Evolutionary conservation across 768 basidiomycete species (phyloP).

Genomic region (Boletus sp.): DNA sequence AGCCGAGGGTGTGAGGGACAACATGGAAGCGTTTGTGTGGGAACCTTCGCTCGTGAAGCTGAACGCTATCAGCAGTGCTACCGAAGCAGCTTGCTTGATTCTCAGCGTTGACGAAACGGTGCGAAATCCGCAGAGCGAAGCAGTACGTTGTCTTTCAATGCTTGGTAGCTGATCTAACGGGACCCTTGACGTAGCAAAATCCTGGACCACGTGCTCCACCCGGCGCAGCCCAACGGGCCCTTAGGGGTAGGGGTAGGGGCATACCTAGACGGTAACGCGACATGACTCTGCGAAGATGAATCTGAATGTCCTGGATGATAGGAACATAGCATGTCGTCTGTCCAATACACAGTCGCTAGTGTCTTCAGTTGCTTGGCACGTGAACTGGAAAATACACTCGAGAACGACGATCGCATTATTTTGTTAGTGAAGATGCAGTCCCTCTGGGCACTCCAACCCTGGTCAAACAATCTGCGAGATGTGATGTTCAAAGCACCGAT

Average conservation of each 20-base stretch:
- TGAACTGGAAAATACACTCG: not conserved
- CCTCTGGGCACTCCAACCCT: not conserved
- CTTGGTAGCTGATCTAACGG: slow-evolving; percentile 16
- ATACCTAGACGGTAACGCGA: slow-evolving; percentile 58
- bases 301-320: slow-evolving; percentile 2
- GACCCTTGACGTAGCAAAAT: slow-evolving; percentile 48
- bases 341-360: slow-evolving; percentile 16
- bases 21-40: slow-evolving; percentile 98
- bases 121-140: slow-evolving; percentile 90
- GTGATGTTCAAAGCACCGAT: not conserved
- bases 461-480: not conserved
- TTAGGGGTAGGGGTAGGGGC: slow-evolving; percentile 86
- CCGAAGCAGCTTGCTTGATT: slow-evolving; percentile 95
- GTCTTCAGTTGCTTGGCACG: not conserved
- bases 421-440: not conserved
- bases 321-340: slow-evolving; percentile 20
- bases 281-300: slow-evolving; percentile 12
- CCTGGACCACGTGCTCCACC: slow-evolving; percentile 88
- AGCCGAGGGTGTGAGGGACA: slow-evolving; percentile 83
- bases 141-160: slow-evolving; percentile 47
- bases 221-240: slow-evolving; percentile 83
- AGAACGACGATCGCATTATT: not conserved
- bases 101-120: slow-evolving; percentile 98
- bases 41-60: slow-evolving; percentile 93
- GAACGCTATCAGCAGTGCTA: slow-evolving; percentile 93